Evolutionary conservation across 352 stramenopile genomes (phyloP).

Genomic region (Phytopythium kandeliae): DNA sequence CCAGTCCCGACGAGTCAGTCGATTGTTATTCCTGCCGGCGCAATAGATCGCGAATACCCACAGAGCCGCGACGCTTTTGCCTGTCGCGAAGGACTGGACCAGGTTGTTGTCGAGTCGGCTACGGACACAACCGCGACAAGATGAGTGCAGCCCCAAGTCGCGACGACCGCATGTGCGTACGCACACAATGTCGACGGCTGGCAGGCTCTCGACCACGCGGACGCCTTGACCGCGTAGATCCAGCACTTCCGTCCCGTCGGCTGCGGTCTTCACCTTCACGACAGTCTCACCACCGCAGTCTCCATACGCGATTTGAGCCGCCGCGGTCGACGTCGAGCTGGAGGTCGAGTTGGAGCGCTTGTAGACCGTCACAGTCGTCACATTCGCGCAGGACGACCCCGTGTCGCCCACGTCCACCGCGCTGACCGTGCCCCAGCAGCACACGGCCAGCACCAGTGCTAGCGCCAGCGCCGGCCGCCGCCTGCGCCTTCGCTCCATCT

Average conservation of each 20-base stretch:
- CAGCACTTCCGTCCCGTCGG: constrained; percentile 7
- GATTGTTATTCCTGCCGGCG: neutral
- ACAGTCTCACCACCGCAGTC: constrained; percentile 13
- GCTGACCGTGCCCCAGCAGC: constrained; percentile 1
- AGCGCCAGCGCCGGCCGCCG: constrained; percentile 10
- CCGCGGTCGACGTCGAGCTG: constrained; percentile 6
- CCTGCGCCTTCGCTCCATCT: constrained; percentile 3
- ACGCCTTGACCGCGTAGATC: constrained; percentile 17
- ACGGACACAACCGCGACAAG: neutral
- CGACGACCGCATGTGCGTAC: neutral
- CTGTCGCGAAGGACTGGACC: constrained; percentile 12
- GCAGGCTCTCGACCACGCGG: constrained; percentile 17
- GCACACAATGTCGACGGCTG: constrained; percentile 14
- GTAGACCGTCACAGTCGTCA: constrained; percentile 18
- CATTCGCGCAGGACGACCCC: constrained; percentile 21
- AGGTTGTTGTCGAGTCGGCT: constrained; percentile 26
- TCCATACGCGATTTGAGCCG: constrained; percentile 13
- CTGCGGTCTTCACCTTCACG: constrained; percentile 11
- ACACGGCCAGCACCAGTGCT: neutral
- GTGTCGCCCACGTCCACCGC: constrained; percentile 26
- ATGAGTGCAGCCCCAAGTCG: neutral
- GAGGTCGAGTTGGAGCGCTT: constrained; percentile 2
- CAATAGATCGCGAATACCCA: constrained; percentile 1
- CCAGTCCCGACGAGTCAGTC: neutral
- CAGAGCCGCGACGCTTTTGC: constrained; percentile 16